Evolutionary conservation across 208 protist species (phyloP), one percentile per base, ranked within the genome.

Genomic region (Zelonia costaricensis): DNA sequence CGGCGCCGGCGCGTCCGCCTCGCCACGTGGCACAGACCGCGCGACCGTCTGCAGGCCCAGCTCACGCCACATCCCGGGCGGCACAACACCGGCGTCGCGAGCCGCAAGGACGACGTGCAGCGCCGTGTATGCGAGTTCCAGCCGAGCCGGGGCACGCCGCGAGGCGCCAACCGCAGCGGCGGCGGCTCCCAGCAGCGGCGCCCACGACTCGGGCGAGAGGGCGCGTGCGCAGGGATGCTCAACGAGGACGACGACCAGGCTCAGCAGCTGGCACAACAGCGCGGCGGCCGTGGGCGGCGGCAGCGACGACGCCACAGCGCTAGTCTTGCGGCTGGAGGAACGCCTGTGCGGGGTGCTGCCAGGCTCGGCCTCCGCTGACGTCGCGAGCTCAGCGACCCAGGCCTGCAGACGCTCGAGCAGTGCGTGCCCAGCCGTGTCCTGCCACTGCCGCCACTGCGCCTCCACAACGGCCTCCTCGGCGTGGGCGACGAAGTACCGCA

Each of bases 181-280:
- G 13, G 66, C 73, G 35, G 31, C 48, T 12, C 35, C 46, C 48
- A 74, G 65, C 47, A 69, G 28, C 20, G 61, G 55, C 45, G 40
- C 25, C 73, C 73, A 79, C 48, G 64, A 31, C n/a, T 62, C 60
- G 13, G 6, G 44, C 22, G 54, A 23, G 49, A 79, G 23, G n/a
- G 66, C 38, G 23, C 60, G 66, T 18, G 57, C 56, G 40, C 73
- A 79, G 30, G 66, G 73, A 35, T 79, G 64, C 28, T 63, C 47
- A 18, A 45, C 55, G 27, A 79, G 49, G n/a, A 51, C 61, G 10
- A 47, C 43, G 20, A 62, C 42, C 16, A 79, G 68, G 18, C 54
- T 36, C 20, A 74, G 40, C n/a, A 74, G 30, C 28, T 66, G 59
- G 15, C 43, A 65, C n/a, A 60, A 51, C 2, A 44, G 39, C 16